A percentile compares a stretch with the other conserved stretches of the same genome.
These are phyloP conservation scores for Phytopythium ostracodes DNA, from an alignment of 352 stramenopile genomes.

Conservation along the genomic window DNA sequence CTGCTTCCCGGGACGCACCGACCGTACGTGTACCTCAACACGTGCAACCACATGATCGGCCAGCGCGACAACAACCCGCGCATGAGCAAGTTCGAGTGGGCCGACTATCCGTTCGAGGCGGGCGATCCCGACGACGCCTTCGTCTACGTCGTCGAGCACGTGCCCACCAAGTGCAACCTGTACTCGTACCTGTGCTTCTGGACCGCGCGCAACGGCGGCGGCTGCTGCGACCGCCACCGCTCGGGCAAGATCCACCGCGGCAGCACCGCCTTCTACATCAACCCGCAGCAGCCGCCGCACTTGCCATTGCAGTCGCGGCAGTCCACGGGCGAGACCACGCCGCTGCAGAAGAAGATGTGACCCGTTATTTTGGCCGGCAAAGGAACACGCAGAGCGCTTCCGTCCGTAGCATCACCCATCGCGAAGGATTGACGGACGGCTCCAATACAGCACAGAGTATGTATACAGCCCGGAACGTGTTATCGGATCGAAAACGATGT, in stretches of 20 bases:
- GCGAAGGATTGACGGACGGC: too few relatives aligned
- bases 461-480: too few relatives aligned
- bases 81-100: conserved; percentile 77
- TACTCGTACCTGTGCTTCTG: conserved; percentile 83
- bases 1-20: conserved; percentile 36
- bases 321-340: not conserved
- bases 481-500: too few relatives aligned
- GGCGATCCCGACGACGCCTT: conserved; percentile 70
- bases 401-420: too few relatives aligned
- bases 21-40: conserved; percentile 83
- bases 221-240: conserved; percentile 65
- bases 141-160: conserved; percentile 70
- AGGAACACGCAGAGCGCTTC: too few relatives aligned
- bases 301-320: conserved; percentile 6
- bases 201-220: conserved; percentile 68
- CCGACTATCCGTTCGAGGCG: conserved; percentile 75
- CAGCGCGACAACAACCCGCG: conserved; percentile 77
- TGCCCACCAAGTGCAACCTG: conserved; percentile 86
- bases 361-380: not conserved
- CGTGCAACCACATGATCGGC: conserved; percentile 89
- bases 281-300: conserved; percentile 16
- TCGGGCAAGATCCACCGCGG: conserved; percentile 47
- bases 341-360: conserved; percentile 4
- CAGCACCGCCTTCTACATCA: conserved; percentile 63
- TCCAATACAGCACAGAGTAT: too few relatives aligned